Base-by-base conservation (phyloP, 257 asterid genomes). In the Rehmannia glutinosa region DNA sequence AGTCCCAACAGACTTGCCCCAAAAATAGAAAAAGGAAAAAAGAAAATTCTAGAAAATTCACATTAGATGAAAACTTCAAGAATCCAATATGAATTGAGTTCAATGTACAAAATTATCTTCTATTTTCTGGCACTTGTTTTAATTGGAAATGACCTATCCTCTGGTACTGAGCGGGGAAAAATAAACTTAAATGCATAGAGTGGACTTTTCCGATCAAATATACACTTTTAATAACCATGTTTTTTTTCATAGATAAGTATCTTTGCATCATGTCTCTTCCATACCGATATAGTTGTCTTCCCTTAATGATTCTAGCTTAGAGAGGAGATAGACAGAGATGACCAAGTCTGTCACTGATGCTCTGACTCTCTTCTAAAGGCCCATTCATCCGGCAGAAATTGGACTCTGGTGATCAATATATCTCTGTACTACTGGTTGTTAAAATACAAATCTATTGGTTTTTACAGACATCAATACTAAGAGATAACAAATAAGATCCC, bases 1-100 rank as follows among this genome's bases (percentile, higher is more conserved):
- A 39, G 55, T 5, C 32, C 39, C 35, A 36, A 53, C 17, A 15
- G 59, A 33, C 21, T 16, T 1, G 27, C 17, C 33, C 39, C 25
- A 10, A 5, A 24, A 23, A 10, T 10, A 10, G 19, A n/a, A 36
- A 17, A 16, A 28, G 3, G 25, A 5, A 27, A 15, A 11, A 38
- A 16, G 24, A 36, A 28, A 52, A 68, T 33, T 41, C 39, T 46
- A 55, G 32, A 55, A 68, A 56, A 61, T 60, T 33, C 54, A 42
- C 59, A 20, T 3, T 17, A 12, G 10, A 50, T 16, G 16, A 5
- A 46, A 50, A 60, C 16, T 32, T 56, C 8, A 28, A 56, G 30
- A 38, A 51, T 27, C 30, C 50, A 36, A 13, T 1, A 62, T 41
- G 65, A 38, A 28, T 46, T 57, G 42, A 64, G 17, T 64, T 23